Evolutionary conservation across 139 green algal species (phyloP).

Genomic region (Eudorina sp.): DNA sequence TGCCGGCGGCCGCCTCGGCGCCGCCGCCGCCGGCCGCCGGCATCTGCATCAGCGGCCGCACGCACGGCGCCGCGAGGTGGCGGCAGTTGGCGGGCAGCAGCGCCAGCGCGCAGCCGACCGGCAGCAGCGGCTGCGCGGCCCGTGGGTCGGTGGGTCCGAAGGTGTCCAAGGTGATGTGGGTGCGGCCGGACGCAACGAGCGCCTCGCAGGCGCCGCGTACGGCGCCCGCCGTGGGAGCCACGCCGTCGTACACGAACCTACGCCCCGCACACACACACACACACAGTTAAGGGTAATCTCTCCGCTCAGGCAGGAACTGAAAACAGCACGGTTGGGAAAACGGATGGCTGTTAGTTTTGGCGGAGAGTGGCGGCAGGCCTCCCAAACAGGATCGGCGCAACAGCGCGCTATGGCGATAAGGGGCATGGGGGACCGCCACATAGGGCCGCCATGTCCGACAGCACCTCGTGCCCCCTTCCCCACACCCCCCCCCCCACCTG

Average conservation of each 20-base stretch:
- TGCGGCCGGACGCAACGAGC: neutral
- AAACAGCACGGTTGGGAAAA: too few relatives aligned
- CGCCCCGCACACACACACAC: too few relatives aligned
- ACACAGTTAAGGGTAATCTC: too few relatives aligned
- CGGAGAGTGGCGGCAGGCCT: too few relatives aligned
- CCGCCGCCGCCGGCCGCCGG: neutral
- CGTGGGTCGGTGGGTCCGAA: slow-evolving; percentile 4
- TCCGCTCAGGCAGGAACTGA: too few relatives aligned
- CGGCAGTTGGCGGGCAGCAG: slow-evolving; percentile 46
- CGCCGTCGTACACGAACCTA: slow-evolving; percentile 54
- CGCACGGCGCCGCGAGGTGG: slow-evolving; percentile 45
- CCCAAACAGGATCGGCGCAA: too few relatives aligned
- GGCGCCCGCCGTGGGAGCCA: slow-evolving; percentile 21
- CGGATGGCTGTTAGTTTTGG: too few relatives aligned
- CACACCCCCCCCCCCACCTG: slow-evolving; percentile 53
- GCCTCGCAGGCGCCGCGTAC: slow-evolving; percentile 20
- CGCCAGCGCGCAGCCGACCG: slow-evolving; percentile 47
- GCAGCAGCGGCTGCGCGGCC: slow-evolving; percentile 44
- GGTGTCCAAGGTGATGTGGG: neutral
- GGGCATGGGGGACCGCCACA: too few relatives aligned
- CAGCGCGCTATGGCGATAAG: too few relatives aligned
- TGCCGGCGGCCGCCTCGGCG: neutral
- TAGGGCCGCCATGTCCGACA: too few relatives aligned
- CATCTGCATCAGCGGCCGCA: slow-evolving; percentile 38
- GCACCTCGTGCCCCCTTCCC: neutral